Evolutionary conservation across 441 rosid species (phyloP), one percentile per base, ranked within the genome.

Genomic region (Rhodomyrtus psidioides): DNA sequence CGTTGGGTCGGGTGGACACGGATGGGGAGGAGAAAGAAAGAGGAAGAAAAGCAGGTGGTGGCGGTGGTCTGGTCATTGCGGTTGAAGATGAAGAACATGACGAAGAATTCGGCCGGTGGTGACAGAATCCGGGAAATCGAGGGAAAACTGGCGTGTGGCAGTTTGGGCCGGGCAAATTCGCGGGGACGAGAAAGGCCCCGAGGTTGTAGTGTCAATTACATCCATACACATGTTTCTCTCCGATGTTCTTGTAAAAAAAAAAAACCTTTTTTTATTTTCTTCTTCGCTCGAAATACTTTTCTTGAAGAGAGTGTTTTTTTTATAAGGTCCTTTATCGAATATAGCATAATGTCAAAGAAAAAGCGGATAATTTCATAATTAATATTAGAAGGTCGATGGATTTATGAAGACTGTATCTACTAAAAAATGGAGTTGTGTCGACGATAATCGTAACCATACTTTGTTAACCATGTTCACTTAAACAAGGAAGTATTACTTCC

Each of bases 1-100:
- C 84, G 88, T 88, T 85, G n/a, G 96, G 93, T 92, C 57, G 46
- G 84, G 49, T 30, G 60, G 6, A 55, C 16, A 28, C 30, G 44
- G 13, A 21, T 30, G 59, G 84, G 84, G 84, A 56, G 46, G 59
- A 54, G 84, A 30, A 30, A 42, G 27, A 82, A 0, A 4, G 46
- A 12, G 26, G 46, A 82, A 42, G 57, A 82, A 82, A 53, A 39
- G 79, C 23, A 5, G 79, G 79, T 70, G 79, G 49, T 39, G 76
- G 3, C 19, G 49, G 13, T 30, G 75, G 79, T 39, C 79, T 39
- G 79, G 79, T 70, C 79, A 21, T 70, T 24, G 49, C 3, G 79
- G 79, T 70, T 12, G 49, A 21, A 30, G 75, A 30, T 19, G 79
- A 19, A 21, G 79, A 9, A 65, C 26, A 9, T 0, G n/a, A 70